phyloP scores from a whole-genome alignment of 805 yeast species.

The Candida sanyiensis region DNA sequence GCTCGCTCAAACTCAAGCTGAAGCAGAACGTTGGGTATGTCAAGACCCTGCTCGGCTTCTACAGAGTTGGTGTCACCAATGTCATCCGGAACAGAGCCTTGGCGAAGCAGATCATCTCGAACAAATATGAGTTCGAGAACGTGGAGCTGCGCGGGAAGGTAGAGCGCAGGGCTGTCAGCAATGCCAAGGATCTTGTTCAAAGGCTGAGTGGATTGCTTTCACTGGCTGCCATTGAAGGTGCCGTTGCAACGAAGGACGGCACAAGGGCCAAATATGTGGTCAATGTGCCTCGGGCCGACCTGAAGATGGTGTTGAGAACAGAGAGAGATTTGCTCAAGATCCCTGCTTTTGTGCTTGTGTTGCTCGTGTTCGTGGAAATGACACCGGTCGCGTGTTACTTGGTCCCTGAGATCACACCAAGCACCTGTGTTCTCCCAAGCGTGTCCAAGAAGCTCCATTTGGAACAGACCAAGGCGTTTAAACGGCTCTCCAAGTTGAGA shows the following conservation, averaged over 20 bases:
- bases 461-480: slow-evolving; percentile 23
- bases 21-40: slow-evolving; percentile 42
- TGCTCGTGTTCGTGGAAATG: slow-evolving; percentile 45
- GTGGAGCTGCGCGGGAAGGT: slow-evolving; percentile 15
- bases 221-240: slow-evolving; percentile 21
- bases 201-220: slow-evolving; percentile 33
- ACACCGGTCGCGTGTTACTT: slow-evolving; percentile 49
- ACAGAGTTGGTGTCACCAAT: slow-evolving; percentile 50
- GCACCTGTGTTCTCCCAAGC: slow-evolving; percentile 50
- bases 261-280: slow-evolving; percentile 22
- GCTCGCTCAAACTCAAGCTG: slow-evolving; percentile 16
- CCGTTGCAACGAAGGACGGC: background rate
- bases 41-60: slow-evolving; percentile 43
- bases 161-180: background rate
- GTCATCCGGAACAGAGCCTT: slow-evolving; percentile 43
- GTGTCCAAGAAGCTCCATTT: slow-evolving; percentile 28
- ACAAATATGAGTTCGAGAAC: slow-evolving; percentile 25
- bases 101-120: slow-evolving; percentile 25
- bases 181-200: slow-evolving; percentile 31
- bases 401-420: slow-evolving; percentile 52
- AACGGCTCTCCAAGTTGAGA: slow-evolving; percentile 15
- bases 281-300: slow-evolving; percentile 40
- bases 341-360: slow-evolving; percentile 45
- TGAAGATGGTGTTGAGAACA: slow-evolving; percentile 40
- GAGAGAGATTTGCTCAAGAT: slow-evolving; percentile 41